These are phyloP conservation scores for Phytophthora tubulina DNA, from an alignment of 352 stramenopile species.

Conservation along the genomic window DNA sequence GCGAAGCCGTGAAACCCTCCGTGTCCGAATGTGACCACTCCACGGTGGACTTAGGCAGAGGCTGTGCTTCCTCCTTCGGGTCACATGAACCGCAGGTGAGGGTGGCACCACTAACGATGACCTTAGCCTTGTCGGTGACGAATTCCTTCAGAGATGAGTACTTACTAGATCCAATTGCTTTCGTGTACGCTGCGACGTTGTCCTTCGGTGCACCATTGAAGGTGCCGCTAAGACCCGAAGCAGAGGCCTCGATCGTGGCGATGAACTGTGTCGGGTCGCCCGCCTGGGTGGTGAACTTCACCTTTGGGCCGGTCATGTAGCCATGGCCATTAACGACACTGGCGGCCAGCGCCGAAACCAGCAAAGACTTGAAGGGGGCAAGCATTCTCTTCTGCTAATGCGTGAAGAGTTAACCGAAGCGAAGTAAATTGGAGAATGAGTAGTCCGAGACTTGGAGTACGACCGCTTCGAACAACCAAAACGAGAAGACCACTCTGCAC, in stretches of 20 bases:
- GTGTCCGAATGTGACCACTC: conserved; percentile 33
- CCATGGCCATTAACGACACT: conserved; percentile 29
- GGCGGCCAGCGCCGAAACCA: conserved; percentile 7
- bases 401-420: neutral
- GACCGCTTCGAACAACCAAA: conserved; percentile 29
- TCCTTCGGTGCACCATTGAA: conserved; percentile 29
- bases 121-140: conserved; percentile 30
- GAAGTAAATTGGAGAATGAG: conserved; percentile 31
- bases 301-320: conserved; percentile 32
- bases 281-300: conserved; percentile 23
- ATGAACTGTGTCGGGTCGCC: conserved; percentile 39
- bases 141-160: conserved; percentile 37
- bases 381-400: conserved; percentile 4
- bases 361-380: conserved; percentile 19
- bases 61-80: conserved; percentile 22
- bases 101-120: conserved; percentile 27
- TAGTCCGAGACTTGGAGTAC: neutral
- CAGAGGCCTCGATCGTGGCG: conserved; percentile 31
- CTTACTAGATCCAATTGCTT: conserved; percentile 27
- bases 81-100: conserved; percentile 32
- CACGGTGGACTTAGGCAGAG: conserved; percentile 23
- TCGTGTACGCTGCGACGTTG: conserved; percentile 37
- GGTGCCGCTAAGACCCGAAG: conserved; percentile 27
- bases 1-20: conserved; percentile 38
- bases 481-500: conserved; percentile 8